These are phyloP conservation scores for Aureobasidium sp. DNA, from an alignment of 2,329 filamentous ascomycete genomes.

Conservation along the genomic window DNA sequence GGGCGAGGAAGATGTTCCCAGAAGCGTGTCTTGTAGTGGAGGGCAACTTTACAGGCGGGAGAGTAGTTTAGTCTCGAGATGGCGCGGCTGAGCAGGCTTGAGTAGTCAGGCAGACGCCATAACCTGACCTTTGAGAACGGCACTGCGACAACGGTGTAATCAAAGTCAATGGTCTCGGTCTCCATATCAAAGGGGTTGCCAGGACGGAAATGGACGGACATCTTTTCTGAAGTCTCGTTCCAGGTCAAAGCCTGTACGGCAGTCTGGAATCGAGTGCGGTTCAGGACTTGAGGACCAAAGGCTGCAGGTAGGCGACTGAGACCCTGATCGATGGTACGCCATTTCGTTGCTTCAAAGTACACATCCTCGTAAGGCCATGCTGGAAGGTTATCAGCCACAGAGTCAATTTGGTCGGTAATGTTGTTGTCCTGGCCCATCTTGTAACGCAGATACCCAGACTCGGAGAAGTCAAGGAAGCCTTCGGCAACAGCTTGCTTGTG, in stretches of 20 bases:
- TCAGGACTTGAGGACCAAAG: slow-evolving; percentile 55
- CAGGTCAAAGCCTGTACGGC: slow-evolving; percentile 53
- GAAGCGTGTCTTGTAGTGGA: slow-evolving; percentile 61
- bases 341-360: slow-evolving; percentile 54
- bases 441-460: slow-evolving; percentile 56
- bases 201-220: slow-evolving; percentile 53
- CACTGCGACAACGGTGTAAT: slow-evolving; percentile 60
- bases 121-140: slow-evolving; percentile 59
- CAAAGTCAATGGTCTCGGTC: slow-evolving; percentile 47
- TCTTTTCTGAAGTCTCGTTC: slow-evolving; percentile 43
- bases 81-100: slow-evolving; percentile 43
- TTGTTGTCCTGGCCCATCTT: slow-evolving; percentile 49
- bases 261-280: slow-evolving; percentile 50
- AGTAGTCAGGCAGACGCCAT: slow-evolving; percentile 53
- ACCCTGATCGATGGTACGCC: slow-evolving; percentile 59
- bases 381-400: slow-evolving; percentile 41
- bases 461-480: slow-evolving; percentile 58
- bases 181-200: slow-evolving; percentile 37
- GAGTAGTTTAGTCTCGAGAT: slow-evolving; percentile 45
- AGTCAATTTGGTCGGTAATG: slow-evolving; percentile 48
- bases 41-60: slow-evolving; percentile 51
- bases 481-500: slow-evolving; percentile 49
- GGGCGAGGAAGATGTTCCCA: slow-evolving; percentile 49
- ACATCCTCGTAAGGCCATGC: slow-evolving; percentile 49
- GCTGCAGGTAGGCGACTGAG: slow-evolving; percentile 53